Evolutionary conservation across 805 yeast species (phyloP), one percentile per base, ranked within the genome.

Genomic region (Millerozyma miso): DNA sequence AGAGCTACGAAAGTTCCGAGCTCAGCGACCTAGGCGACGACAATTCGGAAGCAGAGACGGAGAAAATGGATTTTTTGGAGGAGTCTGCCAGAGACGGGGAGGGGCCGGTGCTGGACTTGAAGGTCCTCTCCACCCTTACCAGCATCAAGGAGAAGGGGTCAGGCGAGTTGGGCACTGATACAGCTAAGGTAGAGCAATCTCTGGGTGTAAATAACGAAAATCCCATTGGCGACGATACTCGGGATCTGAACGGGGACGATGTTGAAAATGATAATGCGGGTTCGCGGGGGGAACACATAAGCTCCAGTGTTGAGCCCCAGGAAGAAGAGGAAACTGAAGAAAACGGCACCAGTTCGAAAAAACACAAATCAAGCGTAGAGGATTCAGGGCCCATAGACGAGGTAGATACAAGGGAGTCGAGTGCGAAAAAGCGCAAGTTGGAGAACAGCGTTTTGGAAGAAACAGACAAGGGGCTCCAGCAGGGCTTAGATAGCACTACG

Each of bases 11-110:
- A 34, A 67, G 73, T 53, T 65, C 71, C 6, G 76, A 70, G 45
- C 57, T 70, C 36, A 68, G 74, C 33, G 85, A 79, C 43, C 60
- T 79, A 48, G 80, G 77, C 38, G 84, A 79, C 41, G 70, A 78
- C 44, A 81, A 74, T 42, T 83, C 93, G 13, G 97, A 89, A 62
- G 96, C 93, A 14, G 97, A 89, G 59, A 89, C 97, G 0, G 97
- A 89, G 57, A 83, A 79, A 53, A 80, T 88, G 87, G 91, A 80
- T 46, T 69, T 66, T 46, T 57, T 72, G 46, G 34, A 32, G 14
- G 71, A 65, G 7, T 58, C 55, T 35, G 47, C 43, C 8, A 43
- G 50, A 26, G 38, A 45, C n/a, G 46, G 47, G 23, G 37, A 49
- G 16, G 60, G 54, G 16, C 58, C 55, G 33, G 59, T 48, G 1